These are phyloP conservation scores for Populus nigra DNA, from an alignment of 345 rosid genomes.

Conservation along the genomic window DNA sequence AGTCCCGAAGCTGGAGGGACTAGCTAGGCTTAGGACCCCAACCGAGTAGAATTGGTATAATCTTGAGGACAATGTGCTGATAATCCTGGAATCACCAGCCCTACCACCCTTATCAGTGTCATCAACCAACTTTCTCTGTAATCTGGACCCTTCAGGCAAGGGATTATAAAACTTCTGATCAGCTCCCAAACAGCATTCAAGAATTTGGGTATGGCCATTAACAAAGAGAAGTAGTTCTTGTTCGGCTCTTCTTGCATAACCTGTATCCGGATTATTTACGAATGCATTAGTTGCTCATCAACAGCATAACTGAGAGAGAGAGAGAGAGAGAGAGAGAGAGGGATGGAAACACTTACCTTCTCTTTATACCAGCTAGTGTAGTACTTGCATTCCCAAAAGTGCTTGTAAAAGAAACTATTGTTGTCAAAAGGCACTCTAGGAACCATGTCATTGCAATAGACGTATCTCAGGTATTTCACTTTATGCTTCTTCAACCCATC, in stretches of 20 bases:
- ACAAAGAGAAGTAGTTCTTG: slow-evolving; percentile 38
- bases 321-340: too few relatives aligned
- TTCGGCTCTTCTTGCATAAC: slow-evolving; percentile 38
- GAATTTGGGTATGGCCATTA: slow-evolving; percentile 26
- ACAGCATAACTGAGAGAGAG: too few relatives aligned
- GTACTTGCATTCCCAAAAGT: slow-evolving; percentile 42
- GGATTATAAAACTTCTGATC: slow-evolving; percentile 37
- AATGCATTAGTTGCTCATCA: neutral
- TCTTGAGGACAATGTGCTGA: slow-evolving; percentile 40
- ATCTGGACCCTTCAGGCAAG: slow-evolving; percentile 31
- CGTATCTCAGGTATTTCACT: slow-evolving; percentile 42
- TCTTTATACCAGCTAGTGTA: slow-evolving; percentile 43
- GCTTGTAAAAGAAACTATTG: slow-evolving; percentile 39
- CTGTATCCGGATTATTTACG: slow-evolving; percentile 12
- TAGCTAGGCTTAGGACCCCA: slow-evolving; percentile 17
- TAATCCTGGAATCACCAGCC: slow-evolving; percentile 35
- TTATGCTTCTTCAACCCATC: slow-evolving; percentile 23
- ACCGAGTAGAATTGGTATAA: slow-evolving; percentile 35
- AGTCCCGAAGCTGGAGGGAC: neutral
- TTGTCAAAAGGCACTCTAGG: slow-evolving; percentile 59
- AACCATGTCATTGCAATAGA: slow-evolving; percentile 50
- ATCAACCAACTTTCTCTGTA: slow-evolving; percentile 39
- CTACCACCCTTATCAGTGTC: slow-evolving; percentile 24
- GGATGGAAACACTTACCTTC: slow-evolving; percentile 4
- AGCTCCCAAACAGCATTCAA: slow-evolving; percentile 47